Evolutionary conservation across 2,329 filamentous ascomycete genomes (phyloP).

Genomic region (Stachybotrys echinatus): DNA sequence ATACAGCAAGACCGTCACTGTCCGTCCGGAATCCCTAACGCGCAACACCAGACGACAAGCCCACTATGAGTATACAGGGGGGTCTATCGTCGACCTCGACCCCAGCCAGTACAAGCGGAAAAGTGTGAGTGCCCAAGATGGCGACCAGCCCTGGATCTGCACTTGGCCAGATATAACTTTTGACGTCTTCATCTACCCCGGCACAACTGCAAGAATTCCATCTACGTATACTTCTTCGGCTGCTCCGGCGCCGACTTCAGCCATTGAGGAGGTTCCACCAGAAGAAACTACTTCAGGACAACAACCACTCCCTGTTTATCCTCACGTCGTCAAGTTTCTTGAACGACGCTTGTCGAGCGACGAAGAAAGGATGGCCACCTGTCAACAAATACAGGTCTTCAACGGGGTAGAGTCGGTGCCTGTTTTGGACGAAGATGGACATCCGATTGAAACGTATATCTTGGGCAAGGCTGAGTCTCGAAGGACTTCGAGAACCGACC

Average conservation of each 20-base stretch:
- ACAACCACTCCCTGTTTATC: conserved; percentile 29
- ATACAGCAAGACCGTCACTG: conserved; percentile 53
- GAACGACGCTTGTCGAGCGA: conserved; percentile 40
- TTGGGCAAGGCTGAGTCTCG: conserved; percentile 23
- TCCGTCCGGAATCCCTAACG: conserved; percentile 33
- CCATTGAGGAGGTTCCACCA: conserved; percentile 5
- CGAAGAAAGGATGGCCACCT: conserved; percentile 31
- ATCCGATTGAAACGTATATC: conserved; percentile 38
- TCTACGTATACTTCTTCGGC: conserved; percentile 6
- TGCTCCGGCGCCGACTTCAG: conserved; percentile 2
- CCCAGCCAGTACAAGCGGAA: conserved; percentile 19
- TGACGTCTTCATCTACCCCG: conserved; percentile 52
- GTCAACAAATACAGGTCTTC: conserved; percentile 42
- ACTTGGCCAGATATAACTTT: conserved; percentile 51
- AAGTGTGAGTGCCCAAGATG: conserved; percentile 27
- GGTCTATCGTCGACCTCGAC: conserved; percentile 9
- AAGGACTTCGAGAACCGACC: conserved; percentile 5
- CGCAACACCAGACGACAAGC: conserved; percentile 20
- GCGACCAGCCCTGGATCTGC: conserved; percentile 54
- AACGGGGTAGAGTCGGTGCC: conserved; percentile 30
- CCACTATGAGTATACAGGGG: conserved; percentile 8
- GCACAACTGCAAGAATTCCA: conserved; percentile 40
- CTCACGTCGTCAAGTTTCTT: conserved; percentile 48
- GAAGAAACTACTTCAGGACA: conserved; percentile 4
- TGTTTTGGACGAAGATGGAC: conserved; percentile 28